Percentiles rank a stretch among this genome's conserved stretches.
phyloP scores from a whole-genome alignment of 768 basidiomycete species.

The Russula abietina region DNA sequence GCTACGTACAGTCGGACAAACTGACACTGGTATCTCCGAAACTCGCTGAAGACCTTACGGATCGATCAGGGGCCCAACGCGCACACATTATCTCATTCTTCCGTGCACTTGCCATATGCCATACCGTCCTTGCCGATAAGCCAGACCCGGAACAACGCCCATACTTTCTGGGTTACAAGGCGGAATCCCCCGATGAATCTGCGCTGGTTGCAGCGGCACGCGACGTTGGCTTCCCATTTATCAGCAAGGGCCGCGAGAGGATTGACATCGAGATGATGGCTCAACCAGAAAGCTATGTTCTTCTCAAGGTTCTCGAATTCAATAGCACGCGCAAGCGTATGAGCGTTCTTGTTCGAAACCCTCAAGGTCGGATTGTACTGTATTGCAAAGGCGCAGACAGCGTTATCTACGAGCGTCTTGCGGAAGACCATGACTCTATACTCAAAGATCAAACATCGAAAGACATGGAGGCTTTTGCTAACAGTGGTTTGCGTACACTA shows the following conservation, averaged over 20 bases:
- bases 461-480: conserved; percentile 94
- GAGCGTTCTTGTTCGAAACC: conserved; percentile 84
- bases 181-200: conserved; percentile 93
- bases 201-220: conserved; percentile 89
- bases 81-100: conserved; percentile 76
- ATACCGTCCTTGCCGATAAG: conserved; percentile 80
- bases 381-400: conserved; percentile 98
- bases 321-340: conserved; percentile 92
- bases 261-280: conserved; percentile 92
- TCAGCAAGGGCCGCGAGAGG: conserved; percentile 63
- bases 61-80: conserved; percentile 55
- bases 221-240: conserved; percentile 89
- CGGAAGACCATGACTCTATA: conserved; percentile 62
- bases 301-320: conserved; percentile 85
- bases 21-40: conserved; percentile 85
- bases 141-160: conserved; percentile 58
- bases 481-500: conserved; percentile 84
- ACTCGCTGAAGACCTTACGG: conserved; percentile 70
- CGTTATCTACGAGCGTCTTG: conserved; percentile 84
- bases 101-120: conserved; percentile 91
- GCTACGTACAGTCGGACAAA: conserved; percentile 72
- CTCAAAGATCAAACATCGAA: conserved; percentile 72
- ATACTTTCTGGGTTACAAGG: conserved; percentile 78
- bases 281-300: conserved; percentile 72
- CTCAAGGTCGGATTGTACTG: conserved; percentile 74